Evolutionary conservation across 2,329 filamentous ascomycete species (phyloP), one percentile per base, ranked within the genome.

Genomic region (Botrytis deweyae): DNA sequence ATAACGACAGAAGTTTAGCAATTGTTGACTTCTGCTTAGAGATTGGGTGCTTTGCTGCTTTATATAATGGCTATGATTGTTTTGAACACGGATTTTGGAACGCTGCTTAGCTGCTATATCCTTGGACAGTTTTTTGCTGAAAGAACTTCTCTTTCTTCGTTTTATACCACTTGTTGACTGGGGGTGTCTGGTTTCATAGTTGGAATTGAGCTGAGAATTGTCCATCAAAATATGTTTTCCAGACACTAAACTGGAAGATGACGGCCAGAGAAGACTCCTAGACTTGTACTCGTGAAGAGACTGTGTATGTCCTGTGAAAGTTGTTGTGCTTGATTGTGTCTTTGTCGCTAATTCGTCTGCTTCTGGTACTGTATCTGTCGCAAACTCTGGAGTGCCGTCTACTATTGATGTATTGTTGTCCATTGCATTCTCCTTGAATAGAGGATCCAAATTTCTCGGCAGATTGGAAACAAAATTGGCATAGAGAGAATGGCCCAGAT

Each of bases 91-190:
- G 42, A 62, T 55, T 58, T 61, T 42, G 55, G 42, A 63, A 36
- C 40, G 61, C 72, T 73, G 73, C 69, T 70, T 70, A 74, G 62
- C 73, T 72, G 42, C 46, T 65, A 73, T 33, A n/a, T 59, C 18
- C 38, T 52, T 65, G 46, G 44, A 46, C 7, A 29, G 14, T 25
- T 70, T 63, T 44, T 33, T 52, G 20, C 61, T 33, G n/a, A 72
- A 65, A 40, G 36, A 58, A 12, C 42, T 42, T 71, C 69, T 71
- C 69, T 40, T 44, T 68, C 36, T 63, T 65, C n/a, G 18, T 70
- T 62, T 46, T 18, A 40, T 58, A 25, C 55, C n/a, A 64, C 44
- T 55, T 46, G 44, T 72, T 63, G 69, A 25, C 33, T 40, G 33
- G 44, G 33, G 18, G n/a, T 49, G 42, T n/a, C 25, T 40, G 10